Percentiles rank a stretch among this genome's conserved stretches.
phyloP scores from a whole-genome alignment of 805 yeast species.

The Cyberlindnera amylophila region DNA sequence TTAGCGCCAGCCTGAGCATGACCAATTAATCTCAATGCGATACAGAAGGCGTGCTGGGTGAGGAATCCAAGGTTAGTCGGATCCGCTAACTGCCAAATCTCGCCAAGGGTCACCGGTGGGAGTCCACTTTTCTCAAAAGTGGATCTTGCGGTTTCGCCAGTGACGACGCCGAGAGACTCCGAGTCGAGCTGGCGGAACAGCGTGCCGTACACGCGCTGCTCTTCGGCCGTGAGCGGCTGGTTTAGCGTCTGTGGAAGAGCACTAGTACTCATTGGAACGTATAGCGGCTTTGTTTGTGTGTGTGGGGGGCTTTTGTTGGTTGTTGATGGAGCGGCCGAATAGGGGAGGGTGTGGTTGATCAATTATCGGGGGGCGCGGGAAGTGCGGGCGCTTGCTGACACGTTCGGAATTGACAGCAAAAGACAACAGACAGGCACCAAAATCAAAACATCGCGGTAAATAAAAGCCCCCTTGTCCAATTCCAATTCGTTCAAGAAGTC shows the following conservation, averaged over 20 bases:
- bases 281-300: not conserved
- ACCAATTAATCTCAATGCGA: slow-evolving; percentile 86
- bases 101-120: slow-evolving; percentile 73
- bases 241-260: slow-evolving; percentile 17
- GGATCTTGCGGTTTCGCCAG: slow-evolving; percentile 83
- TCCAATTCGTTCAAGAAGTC: not conserved
- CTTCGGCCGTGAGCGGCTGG: slow-evolving; percentile 60
- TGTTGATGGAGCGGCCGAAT: not conserved
- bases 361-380: not conserved
- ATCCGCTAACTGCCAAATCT: slow-evolving; percentile 95
- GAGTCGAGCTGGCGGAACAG: slow-evolving; percentile 78
- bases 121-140: slow-evolving; percentile 84
- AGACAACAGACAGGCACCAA: not conserved
- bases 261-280: slow-evolving; percentile 7
- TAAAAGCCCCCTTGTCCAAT: not conserved
- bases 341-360: not conserved
- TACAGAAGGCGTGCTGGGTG: slow-evolving; percentile 73
- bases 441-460: not conserved
- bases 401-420: slow-evolving; percentile 4
- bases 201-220: slow-evolving; percentile 66
- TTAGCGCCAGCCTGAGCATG: slow-evolving; percentile 74
- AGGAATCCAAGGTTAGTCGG: slow-evolving; percentile 81
- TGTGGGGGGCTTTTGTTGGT: not conserved
- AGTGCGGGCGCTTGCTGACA: slow-evolving; percentile 2
- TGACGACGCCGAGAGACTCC: slow-evolving; percentile 72